These are phyloP conservation scores for Thelonectria rubi DNA, from an alignment of 2,329 filamentous ascomycete genomes.

Conservation along the genomic window DNA sequence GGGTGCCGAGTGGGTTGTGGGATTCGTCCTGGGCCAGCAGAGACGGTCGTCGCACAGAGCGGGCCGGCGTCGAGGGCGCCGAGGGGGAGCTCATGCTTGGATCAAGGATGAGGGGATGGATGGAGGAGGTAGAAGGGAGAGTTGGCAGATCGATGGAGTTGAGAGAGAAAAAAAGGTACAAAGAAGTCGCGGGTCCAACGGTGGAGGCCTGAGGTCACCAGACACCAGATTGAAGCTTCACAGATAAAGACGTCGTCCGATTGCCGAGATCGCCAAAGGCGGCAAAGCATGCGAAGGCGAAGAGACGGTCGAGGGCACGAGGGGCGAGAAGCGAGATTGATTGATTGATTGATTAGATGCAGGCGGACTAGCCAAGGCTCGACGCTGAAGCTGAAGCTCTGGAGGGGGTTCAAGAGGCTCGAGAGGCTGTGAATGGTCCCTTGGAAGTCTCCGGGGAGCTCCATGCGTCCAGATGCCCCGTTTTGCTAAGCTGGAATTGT, in stretches of 20 bases:
- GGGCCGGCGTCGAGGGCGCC: conserved; percentile 39
- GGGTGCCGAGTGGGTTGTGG: conserved; percentile 47
- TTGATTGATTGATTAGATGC: conserved; percentile 23
- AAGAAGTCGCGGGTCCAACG: conserved; percentile 1
- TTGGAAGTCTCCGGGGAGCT: background rate
- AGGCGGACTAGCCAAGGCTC: background rate
- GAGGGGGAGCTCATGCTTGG: conserved; percentile 45
- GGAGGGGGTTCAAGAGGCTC: background rate
- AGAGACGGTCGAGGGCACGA: background rate
- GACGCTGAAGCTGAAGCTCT: no score
- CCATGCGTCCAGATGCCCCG: background rate
- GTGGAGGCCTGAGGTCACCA: conserved; percentile 7
- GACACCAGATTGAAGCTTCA: background rate
- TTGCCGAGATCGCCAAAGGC: conserved; percentile 16
- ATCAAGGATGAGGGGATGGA: conserved; percentile 18
- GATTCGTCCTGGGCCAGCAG: conserved; percentile 47
- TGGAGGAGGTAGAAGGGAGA: background rate
- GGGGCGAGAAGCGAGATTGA: conserved; percentile 7
- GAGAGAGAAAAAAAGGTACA: background rate
- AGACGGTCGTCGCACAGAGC: conserved; percentile 44
- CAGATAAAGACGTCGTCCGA: conserved; percentile 1
- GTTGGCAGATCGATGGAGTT: background rate
- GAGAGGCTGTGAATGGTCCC: background rate
- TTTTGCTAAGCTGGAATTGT: background rate
- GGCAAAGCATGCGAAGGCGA: background rate